These are phyloP conservation scores for Talaromyces sp. DNA, from an alignment of 2,329 filamentous ascomycete species.

Conservation along the genomic window DNA sequence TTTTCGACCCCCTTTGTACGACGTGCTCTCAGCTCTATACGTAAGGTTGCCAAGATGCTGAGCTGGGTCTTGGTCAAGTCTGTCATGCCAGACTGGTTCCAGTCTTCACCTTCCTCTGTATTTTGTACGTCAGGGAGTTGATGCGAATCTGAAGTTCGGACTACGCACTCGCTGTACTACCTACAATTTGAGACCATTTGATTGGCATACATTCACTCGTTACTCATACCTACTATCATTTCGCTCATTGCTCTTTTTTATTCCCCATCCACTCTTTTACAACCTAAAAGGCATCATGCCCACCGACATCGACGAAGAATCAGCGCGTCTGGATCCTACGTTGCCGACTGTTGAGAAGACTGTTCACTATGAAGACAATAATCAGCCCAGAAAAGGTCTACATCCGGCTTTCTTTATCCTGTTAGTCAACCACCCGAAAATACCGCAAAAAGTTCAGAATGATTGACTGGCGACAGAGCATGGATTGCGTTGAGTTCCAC, in stretches of 20 bases:
- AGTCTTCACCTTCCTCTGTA: not conserved
- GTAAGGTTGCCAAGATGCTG: not conserved
- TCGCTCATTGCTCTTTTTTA: not conserved
- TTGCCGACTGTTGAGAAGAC: constrained; percentile 75
- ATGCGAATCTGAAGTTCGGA: not conserved
- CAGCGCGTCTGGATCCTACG: constrained; percentile 39
- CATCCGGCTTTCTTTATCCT: constrained; percentile 81
- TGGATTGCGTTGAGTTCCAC: constrained; percentile 93
- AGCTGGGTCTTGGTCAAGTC: not conserved
- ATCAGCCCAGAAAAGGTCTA: constrained; percentile 65
- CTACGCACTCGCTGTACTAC: not conserved
- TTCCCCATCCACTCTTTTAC: not conserved
- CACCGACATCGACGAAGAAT: constrained; percentile 5
- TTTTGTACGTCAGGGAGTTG: not conserved
- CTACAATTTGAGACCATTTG: not conserved
- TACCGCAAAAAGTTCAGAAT: not conserved
- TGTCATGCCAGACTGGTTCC: not conserved
- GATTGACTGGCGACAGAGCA: constrained; percentile 52
- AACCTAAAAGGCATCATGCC: not conserved
- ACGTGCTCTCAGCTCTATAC: not conserved
- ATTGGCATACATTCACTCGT: not conserved
- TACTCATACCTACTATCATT: not conserved
- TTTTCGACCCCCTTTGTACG: not conserved
- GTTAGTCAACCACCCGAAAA: constrained; percentile 32
- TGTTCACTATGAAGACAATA: constrained; percentile 40